Evolutionary conservation across 1,284 basidiomycete genomes (phyloP), one percentile per base, ranked within the genome.

Genomic region (Tremellales sp.): DNA sequence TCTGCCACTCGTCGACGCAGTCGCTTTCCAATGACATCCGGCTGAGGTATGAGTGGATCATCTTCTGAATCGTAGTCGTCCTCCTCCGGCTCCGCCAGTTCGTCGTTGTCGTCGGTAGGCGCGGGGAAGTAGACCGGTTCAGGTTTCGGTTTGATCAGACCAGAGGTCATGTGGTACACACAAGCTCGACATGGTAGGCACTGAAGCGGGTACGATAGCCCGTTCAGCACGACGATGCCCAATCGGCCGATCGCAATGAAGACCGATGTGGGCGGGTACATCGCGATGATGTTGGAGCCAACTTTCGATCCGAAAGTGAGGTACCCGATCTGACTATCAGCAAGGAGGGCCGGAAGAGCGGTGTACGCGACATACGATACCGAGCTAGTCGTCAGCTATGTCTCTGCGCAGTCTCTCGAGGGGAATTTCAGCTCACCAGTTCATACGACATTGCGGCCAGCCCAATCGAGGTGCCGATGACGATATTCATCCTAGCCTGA

Each of bases 221-320:
- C 78, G 55, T 92, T 92, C 25, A 97, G 81, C 40, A 90, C 77
- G 35, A 92, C 88, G 61, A 99, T 96, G 17, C 92, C 92, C 7
- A 97, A 77, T 65, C 97, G 89, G 5, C 93, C 93, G 55, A 96
- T 70, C 35, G 93, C 91, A 56, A 98, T 88, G 70, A 96, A 88
- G 27, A 94, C 73, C 33, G 90, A 91, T 1, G 87, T 89, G n/a
- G 67, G 60, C 4, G 70, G 60, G 49, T 67, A 68, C 88, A 91
- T 92, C 15, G 88, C 87, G 60, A 97, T 88, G 60, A 97, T 87
- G 74, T 97, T 94, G 29, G 86, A 82, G 37, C 86, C 84, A 55
- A 97, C 89, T 63, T 84, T 85, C 41, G 84, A 84, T 2, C 96
- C 96, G 72, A 99, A 99, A 0, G 94, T 97, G 37, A 97, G 77